phyloP scores from a whole-genome alignment of 2,329 filamentous ascomycete species.

The Ophiostoma angusticollis region DNA sequence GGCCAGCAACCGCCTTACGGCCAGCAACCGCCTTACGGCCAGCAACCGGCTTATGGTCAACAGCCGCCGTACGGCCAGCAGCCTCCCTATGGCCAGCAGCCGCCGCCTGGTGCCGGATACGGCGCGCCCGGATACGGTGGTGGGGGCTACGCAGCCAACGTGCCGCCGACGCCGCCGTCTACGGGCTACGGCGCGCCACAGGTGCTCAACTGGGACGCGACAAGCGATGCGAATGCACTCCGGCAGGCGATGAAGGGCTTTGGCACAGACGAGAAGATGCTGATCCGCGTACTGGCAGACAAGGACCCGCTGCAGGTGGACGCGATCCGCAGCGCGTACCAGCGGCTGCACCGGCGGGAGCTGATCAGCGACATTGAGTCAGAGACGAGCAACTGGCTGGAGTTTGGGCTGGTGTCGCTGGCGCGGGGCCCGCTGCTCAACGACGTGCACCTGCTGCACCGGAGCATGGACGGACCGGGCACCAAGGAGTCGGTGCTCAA shows the following conservation, averaged over 20 bases:
- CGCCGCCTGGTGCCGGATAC: slow-evolving; percentile 14
- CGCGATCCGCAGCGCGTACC: slow-evolving; percentile 53
- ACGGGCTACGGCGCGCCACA: slow-evolving; percentile 63
- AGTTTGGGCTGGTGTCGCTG: slow-evolving; percentile 60
- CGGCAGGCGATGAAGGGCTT: slow-evolving; percentile 82
- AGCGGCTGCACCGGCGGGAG: slow-evolving; percentile 49
- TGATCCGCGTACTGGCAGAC: slow-evolving; percentile 57
- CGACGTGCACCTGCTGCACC: slow-evolving; percentile 58
- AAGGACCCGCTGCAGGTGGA: slow-evolving; percentile 71
- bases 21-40: slow-evolving; percentile 6
- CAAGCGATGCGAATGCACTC: slow-evolving; percentile 55
- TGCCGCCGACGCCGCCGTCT: slow-evolving; percentile 51
- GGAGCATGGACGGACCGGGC: slow-evolving; percentile 64
- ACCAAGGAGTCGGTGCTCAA: slow-evolving; percentile 81
- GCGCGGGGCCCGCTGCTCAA: slow-evolving; percentile 66
- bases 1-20: slow-evolving; percentile 18
- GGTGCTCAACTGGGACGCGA: slow-evolving; percentile 55
- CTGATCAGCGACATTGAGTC: slow-evolving; percentile 63
- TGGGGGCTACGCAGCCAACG: slow-evolving; percentile 14
- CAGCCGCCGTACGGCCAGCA: slow-evolving; percentile 17
- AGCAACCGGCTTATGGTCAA: slow-evolving; percentile 18
- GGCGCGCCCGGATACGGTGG: slow-evolving; percentile 21
- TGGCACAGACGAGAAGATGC: slow-evolving; percentile 69
- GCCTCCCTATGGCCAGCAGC: slow-evolving; percentile 16
- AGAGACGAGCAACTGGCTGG: slow-evolving; percentile 65